phyloP scores from a whole-genome alignment of 2,329 filamentous ascomycete genomes.

The Aspergillus brasiliensis region DNA sequence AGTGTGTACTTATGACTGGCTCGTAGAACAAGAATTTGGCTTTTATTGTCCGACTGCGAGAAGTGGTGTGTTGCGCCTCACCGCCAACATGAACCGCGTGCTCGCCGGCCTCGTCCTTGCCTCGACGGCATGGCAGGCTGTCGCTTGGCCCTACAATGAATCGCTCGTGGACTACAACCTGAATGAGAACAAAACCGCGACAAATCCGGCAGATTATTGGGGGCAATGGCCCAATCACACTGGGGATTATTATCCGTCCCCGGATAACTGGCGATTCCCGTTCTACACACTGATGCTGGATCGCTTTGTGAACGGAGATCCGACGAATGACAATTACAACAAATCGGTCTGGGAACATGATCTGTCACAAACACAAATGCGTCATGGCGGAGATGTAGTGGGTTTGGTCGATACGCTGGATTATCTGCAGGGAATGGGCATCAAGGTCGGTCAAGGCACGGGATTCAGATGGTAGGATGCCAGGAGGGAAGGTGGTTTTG shows the following conservation, averaged over 20 bases:
- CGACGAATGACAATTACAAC: constrained; percentile 64
- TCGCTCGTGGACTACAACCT: constrained; percentile 57
- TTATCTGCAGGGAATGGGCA: constrained; percentile 64
- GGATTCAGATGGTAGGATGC: not conserved
- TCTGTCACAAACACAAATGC: constrained; percentile 60
- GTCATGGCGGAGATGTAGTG: constrained; percentile 61
- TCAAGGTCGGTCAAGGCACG: constrained; percentile 48
- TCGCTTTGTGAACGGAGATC: constrained; percentile 64
- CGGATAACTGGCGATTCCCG: constrained; percentile 64
- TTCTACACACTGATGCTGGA: constrained; percentile 67
- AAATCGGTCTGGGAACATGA: constrained; percentile 63
- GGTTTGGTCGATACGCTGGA: constrained; percentile 61
- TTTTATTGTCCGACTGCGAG: too few relatives aligned
- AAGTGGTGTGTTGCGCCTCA: not conserved
- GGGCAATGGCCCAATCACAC: constrained; percentile 55
- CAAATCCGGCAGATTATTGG: constrained; percentile 58
- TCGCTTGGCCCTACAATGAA: constrained; percentile 50
- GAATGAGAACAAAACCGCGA: constrained; percentile 60
- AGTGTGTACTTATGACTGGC: too few relatives aligned
- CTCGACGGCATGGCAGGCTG: constrained; percentile 23
- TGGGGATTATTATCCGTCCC: constrained; percentile 53
- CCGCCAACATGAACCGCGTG: constrained; percentile 30
- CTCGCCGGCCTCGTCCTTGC: constrained; percentile 23
- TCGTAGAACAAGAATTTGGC: too few relatives aligned
- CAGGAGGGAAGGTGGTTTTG: not conserved